A percentile compares a stretch with the other conserved stretches of the same genome.
Evolutionary conservation across 1,284 basidiomycete genomes (phyloP).

Genomic region (Ustilago hordei): DNA sequence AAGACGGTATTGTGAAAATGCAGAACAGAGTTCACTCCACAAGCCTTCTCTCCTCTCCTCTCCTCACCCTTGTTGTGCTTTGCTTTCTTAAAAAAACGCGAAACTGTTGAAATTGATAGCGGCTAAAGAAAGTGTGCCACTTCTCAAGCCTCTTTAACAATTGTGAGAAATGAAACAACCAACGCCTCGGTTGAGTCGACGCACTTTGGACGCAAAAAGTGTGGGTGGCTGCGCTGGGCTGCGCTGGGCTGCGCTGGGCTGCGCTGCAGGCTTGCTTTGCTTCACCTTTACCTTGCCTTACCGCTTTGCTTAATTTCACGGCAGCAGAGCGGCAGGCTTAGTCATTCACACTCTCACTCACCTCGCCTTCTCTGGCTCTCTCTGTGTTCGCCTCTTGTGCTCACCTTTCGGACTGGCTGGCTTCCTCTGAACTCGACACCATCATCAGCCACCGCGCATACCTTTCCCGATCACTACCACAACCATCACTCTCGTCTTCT

Average conservation of each 20-base stretch:
- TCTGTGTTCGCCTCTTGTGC: background rate
- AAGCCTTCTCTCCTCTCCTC: too few relatives aligned
- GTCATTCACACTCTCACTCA: background rate
- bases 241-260: background rate
- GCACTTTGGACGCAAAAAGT: slow-evolving; percentile 1
- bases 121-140: background rate
- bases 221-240: background rate
- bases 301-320: background rate
- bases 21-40: too few relatives aligned
- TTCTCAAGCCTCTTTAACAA: too few relatives aligned
- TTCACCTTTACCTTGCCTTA: background rate
- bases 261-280: background rate
- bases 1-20: too few relatives aligned
- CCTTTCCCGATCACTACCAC: background rate
- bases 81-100: too few relatives aligned
- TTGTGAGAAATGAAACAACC: background rate
- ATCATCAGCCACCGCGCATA: slow-evolving; percentile 2
- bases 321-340: slow-evolving; percentile 2
- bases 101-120: too few relatives aligned
- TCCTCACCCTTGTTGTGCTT: too few relatives aligned
- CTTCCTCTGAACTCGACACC: background rate
- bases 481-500: background rate
- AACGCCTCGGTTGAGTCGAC: slow-evolving; percentile 1
- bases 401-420: background rate
- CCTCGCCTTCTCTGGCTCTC: background rate